phyloP scores from a whole-genome alignment of 192 early-diverging fungal genomes.

The Rhizophagus sp. region DNA sequence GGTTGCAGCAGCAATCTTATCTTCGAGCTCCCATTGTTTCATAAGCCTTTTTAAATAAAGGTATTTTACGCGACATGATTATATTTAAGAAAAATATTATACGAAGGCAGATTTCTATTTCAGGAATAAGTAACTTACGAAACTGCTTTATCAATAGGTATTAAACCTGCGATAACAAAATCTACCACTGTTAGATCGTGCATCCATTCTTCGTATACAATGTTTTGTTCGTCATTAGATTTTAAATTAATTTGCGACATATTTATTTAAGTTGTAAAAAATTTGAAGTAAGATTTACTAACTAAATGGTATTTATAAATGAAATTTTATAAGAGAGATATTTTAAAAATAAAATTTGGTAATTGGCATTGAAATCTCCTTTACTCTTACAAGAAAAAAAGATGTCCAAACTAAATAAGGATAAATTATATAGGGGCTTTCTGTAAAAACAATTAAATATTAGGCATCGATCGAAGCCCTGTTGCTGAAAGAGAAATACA shows the following conservation, averaged over 20 bases:
- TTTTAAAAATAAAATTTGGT: neutral
- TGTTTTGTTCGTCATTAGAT: neutral
- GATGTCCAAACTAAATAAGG: neutral
- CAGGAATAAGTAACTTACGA: neutral
- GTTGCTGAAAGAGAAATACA: too few species aligned
- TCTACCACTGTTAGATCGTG: neutral
- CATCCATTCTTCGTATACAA: constrained; percentile 14
- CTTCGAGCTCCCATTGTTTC: constrained; percentile 3
- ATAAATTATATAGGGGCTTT: neutral
- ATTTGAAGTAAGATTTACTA: neutral
- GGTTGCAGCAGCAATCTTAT: neutral
- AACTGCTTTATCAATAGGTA: constrained; percentile 11
- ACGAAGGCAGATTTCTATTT: neutral
- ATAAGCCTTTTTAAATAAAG: neutral
- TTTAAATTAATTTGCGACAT: neutral
- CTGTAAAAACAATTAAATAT: neutral
- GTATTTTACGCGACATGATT: neutral
- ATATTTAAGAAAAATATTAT: neutral
- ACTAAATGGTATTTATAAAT: neutral
- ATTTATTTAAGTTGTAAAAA: neutral
- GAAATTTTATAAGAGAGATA: neutral
- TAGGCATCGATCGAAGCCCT: neutral
- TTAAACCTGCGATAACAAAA: constrained; percentile 16
- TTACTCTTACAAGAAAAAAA: neutral
- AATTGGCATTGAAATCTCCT: neutral